These are phyloP conservation scores for Fusarium anthophilum DNA, from an alignment of 2,329 filamentous ascomycete species.

Conservation along the genomic window DNA sequence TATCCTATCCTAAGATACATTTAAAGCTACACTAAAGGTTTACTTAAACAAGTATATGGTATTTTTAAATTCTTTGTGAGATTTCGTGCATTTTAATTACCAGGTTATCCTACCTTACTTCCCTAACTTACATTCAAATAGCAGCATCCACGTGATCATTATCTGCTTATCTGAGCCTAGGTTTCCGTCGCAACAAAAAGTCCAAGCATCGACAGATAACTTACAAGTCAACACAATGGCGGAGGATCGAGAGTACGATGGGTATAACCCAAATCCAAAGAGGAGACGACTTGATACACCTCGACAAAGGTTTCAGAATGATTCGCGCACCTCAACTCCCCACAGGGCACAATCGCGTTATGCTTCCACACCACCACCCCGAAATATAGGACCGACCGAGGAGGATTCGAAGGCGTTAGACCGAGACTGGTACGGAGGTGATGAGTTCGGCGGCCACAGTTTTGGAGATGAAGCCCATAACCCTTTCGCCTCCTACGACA, in stretches of 20 bases:
- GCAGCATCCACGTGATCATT: background rate
- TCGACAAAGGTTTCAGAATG: constrained; percentile 44
- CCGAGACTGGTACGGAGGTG: constrained; percentile 91
- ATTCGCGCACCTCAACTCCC: constrained; percentile 48
- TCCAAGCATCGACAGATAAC: background rate
- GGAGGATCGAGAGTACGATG: constrained; percentile 50
- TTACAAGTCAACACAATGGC: constrained; percentile 42
- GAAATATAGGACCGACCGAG: constrained; percentile 63
- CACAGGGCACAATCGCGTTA: constrained; percentile 47
- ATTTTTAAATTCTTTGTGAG: background rate
- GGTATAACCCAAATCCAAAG: constrained; percentile 53
- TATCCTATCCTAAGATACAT: background rate
- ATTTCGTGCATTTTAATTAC: background rate
- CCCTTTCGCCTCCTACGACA: constrained; percentile 82
- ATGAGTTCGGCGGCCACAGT: constrained; percentile 81
- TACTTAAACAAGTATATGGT: background rate
- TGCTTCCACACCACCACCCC: constrained; percentile 52
- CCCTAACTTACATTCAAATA: background rate
- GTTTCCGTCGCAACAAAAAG: background rate
- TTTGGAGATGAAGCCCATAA: constrained; percentile 95
- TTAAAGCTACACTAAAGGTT: too few relatives aligned
- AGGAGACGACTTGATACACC: constrained; percentile 49
- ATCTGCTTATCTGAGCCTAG: background rate
- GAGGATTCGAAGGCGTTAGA: constrained; percentile 81
- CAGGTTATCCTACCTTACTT: background rate